phyloP scores from a whole-genome alignment of 352 stramenopile species.

The Pythium folliculosum region DNA sequence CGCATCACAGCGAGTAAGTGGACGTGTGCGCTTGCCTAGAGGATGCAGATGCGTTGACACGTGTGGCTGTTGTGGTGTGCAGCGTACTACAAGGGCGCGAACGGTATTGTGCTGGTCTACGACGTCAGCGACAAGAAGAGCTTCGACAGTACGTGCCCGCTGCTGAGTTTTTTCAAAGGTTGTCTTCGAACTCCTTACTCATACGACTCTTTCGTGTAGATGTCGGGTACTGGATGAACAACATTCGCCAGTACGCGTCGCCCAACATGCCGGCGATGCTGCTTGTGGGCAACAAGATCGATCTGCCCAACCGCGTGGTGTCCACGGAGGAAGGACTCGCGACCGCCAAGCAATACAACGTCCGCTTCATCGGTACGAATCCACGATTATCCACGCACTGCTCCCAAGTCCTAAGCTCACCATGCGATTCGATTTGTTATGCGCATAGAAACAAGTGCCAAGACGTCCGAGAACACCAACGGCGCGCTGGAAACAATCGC shows the following conservation, averaged over 20 bases:
- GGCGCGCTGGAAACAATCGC: slow-evolving; percentile 85
- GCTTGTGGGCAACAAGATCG: slow-evolving; percentile 92
- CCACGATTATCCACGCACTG: background rate
- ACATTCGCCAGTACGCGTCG: slow-evolving; percentile 90
- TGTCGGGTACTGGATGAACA: slow-evolving; percentile 96
- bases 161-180: slow-evolving; percentile 1
- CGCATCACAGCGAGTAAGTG: slow-evolving; percentile 91
- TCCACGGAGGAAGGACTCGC: slow-evolving; percentile 77
- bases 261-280: slow-evolving; percentile 80
- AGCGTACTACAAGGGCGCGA: slow-evolving; percentile 94
- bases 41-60: too few relatives aligned
- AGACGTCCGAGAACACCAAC: slow-evolving; percentile 88
- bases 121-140: slow-evolving; percentile 90
- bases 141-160: slow-evolving; percentile 83
- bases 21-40: too few relatives aligned
- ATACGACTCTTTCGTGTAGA: slow-evolving; percentile 39
- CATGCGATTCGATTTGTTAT: background rate
- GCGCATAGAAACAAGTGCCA: slow-evolving; percentile 81
- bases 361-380: slow-evolving; percentile 82
- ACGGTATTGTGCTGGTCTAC: slow-evolving; percentile 94
- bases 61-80: slow-evolving; percentile 5
- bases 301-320: slow-evolving; percentile 86
- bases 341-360: slow-evolving; percentile 81
- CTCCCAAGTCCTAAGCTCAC: background rate
- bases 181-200: background rate